Base-by-base conservation (phyloP, 495 filamentous ascomycete species). In the Aspergillus haitiensis region DNA sequence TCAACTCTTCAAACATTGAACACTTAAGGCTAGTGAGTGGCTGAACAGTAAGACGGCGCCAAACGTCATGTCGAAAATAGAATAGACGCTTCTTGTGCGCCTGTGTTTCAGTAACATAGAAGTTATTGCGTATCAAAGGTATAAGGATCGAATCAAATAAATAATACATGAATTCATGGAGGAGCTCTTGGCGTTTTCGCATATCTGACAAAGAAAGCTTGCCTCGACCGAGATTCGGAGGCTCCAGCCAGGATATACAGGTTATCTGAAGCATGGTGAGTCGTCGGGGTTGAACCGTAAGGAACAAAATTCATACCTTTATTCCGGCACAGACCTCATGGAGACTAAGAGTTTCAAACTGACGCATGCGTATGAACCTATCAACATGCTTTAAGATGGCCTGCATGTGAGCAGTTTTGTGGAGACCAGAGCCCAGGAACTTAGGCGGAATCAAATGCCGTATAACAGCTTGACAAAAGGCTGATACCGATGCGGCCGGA, bases 61-160 rank as follows among this genome's bases (percentile, higher is more conserved):
- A 98, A 39, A 92, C 79, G 66, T 98, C 94, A 61, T 98, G 95
- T 5, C 93, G 87, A 64, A 97, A 98, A 75, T 90, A 98, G 72
- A 97, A 96, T 0, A 98, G 75, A 7, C 86, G 85, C 66, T 95
- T 91, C 27, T 85, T 81, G 65, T 97, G 87, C 6, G 79, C 75
- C 62, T 85, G 90, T 2, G 91, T 93, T 70, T 98, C 94, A 1
- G 94, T 98, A 27, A 97, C 90, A 64, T 98, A 91, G 63, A 98
- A 98, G 66, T 94, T 90, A 18, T 82, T 82, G 13, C 91, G 86
- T 51, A 98, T 82, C 1, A 98, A 82, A 7, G 94, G 94, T 60
- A 97, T 90, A 15, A 98, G 65, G 32, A 98, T 77, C 0, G 92
- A 96, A 64, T 98, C 93, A 62, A 98, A 93, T 2, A 96, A 60